phyloP scores from a whole-genome alignment of 805 yeast species.

The Trichomonascus vanleenenianus region DNA sequence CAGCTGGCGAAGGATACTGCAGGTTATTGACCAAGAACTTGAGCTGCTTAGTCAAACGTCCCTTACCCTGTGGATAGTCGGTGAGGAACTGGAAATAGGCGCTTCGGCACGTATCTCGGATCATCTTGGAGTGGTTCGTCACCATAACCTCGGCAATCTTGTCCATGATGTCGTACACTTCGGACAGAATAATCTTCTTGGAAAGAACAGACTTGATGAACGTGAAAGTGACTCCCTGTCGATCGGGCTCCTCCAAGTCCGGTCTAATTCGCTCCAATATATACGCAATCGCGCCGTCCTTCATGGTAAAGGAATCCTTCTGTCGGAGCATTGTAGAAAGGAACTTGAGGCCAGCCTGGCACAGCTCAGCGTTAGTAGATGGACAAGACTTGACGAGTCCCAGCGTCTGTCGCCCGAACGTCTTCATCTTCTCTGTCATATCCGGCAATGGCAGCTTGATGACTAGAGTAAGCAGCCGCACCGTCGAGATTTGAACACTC shows the following conservation, averaged over 20 bases:
- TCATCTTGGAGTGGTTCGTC: conserved; percentile 75
- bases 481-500: conserved; percentile 60
- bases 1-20: conserved; percentile 75
- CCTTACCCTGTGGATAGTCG: conserved; percentile 92
- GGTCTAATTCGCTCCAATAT: conserved; percentile 67
- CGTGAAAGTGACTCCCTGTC: conserved; percentile 81
- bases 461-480: conserved; percentile 53
- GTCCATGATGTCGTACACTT: conserved; percentile 84
- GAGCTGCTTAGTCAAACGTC: conserved; percentile 75
- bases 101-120: conserved; percentile 77
- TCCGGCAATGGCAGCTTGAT: conserved; percentile 57
- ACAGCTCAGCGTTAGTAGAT: conserved; percentile 65
- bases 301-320: conserved; percentile 55
- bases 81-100: conserved; percentile 77
- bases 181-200: conserved; percentile 71
- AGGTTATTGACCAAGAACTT: conserved; percentile 72
- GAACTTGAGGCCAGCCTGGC: conserved; percentile 71
- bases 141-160: conserved; percentile 77
- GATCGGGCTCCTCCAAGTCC: conserved; percentile 82
- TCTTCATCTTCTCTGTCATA: conserved; percentile 28
- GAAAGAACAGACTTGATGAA: conserved; percentile 73
- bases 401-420: conserved; percentile 26
- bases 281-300: conserved; percentile 65
- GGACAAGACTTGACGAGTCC: conserved; percentile 68
- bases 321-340: conserved; percentile 66